Percentiles rank a stretch among this genome's conserved stretches.
phyloP scores from a whole-genome alignment of 1,284 basidiomycete genomes.

The Heterobasidion parviporum region DNA sequence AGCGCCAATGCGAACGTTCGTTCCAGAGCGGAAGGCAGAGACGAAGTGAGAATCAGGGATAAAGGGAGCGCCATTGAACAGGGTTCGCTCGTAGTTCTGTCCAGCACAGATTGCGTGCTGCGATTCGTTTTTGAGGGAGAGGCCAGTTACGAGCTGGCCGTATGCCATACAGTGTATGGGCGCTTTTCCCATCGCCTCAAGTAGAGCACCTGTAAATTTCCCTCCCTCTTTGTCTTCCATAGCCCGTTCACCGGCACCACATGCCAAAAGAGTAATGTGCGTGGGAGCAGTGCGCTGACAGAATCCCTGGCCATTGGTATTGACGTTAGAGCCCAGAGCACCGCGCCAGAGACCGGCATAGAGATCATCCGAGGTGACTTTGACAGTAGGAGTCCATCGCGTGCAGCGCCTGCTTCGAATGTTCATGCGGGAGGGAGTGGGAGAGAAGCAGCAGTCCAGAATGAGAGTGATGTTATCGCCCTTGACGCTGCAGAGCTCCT shows the following conservation, averaged over 20 bases:
- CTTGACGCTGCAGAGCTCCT: slow-evolving; percentile 43
- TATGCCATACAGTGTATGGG: slow-evolving; percentile 48
- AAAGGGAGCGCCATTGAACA: slow-evolving; percentile 52
- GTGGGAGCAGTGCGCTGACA: slow-evolving; percentile 30
- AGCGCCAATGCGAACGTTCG: slow-evolving; percentile 38
- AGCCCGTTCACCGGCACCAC: slow-evolving; percentile 40
- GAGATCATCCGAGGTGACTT: slow-evolving; percentile 43
- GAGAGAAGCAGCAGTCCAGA: slow-evolving; percentile 56
- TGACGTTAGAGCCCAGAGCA: slow-evolving; percentile 22
- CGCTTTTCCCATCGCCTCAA: slow-evolving; percentile 30
- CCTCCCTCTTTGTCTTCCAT: slow-evolving; percentile 54
- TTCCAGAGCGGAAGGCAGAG: slow-evolving; percentile 29
- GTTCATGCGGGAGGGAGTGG: slow-evolving; percentile 24
- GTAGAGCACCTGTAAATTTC: slow-evolving; percentile 44
- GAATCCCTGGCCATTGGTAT: slow-evolving; percentile 33
- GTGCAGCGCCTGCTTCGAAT: slow-evolving; percentile 34
- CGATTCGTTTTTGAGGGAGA: slow-evolving; percentile 23
- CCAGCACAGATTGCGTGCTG: slow-evolving; percentile 49
- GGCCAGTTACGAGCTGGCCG: slow-evolving; percentile 34
- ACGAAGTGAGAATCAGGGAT: slow-evolving; percentile 37
- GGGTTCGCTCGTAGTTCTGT: slow-evolving; percentile 33
- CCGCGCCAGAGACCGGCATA: slow-evolving; percentile 43
- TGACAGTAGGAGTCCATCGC: slow-evolving; percentile 46
- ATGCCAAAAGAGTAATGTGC: slow-evolving; percentile 50
- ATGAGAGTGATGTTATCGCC: slow-evolving; percentile 62